Percentiles rank a stretch among this genome's conserved stretches.
phyloP scores from a whole-genome alignment of 139 green algal species.

The Closterium sp. region DNA sequence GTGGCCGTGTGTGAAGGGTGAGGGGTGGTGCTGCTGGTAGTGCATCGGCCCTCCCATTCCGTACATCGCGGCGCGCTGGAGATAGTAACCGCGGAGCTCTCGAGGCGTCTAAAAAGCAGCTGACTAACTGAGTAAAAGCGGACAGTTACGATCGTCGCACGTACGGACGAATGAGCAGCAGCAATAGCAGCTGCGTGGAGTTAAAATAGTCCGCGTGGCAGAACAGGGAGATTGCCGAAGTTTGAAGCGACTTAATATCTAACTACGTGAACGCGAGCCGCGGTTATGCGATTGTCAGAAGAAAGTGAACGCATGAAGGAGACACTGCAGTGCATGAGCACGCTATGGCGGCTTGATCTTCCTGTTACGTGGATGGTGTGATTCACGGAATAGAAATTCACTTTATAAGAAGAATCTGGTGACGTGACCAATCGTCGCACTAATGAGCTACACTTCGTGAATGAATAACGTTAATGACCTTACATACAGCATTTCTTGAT shows the following conservation, averaged over 20 bases:
- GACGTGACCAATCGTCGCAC: too few species aligned
- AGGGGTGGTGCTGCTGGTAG: not conserved
- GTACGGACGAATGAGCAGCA: not conserved
- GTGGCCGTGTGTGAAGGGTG: not conserved
- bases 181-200: not conserved
- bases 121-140: not conserved
- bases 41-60: not conserved
- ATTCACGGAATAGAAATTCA: too few species aligned
- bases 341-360: too few species aligned
- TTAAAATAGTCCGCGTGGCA: not conserved
- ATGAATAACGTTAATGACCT: too few species aligned
- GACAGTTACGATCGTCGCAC: too few species aligned
- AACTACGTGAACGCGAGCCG: not conserved
- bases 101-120: not conserved
- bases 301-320: not conserved
- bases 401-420: too few species aligned
- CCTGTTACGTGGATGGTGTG: too few species aligned
- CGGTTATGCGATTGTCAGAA: not conserved
- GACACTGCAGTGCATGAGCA: too few species aligned
- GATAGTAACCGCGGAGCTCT: conserved; percentile 2
- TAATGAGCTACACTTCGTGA: too few species aligned
- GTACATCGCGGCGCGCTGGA: not conserved
- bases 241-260: not conserved
- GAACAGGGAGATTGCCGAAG: not conserved
- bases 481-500: too few species aligned